phyloP scores from a whole-genome alignment of 345 rosid species.

The Corchorus olitorius region DNA sequence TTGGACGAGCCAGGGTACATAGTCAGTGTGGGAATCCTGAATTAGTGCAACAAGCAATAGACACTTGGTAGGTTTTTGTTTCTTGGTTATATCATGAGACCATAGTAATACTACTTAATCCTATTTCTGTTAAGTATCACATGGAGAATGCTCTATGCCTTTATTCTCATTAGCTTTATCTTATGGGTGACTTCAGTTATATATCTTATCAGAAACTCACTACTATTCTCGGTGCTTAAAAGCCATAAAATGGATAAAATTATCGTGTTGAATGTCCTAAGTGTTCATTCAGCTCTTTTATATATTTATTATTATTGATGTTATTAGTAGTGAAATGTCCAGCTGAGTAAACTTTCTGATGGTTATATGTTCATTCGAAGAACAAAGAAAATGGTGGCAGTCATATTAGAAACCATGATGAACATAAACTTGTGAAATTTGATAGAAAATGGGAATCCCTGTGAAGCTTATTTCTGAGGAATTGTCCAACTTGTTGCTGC shows the following conservation, averaged over 20 bases:
- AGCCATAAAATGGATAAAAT: background rate
- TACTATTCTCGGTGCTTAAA: background rate
- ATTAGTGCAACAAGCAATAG: slow-evolving; percentile 79
- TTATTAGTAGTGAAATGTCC: background rate
- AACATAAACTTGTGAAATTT: background rate
- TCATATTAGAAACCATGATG: background rate
- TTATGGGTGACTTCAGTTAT: background rate
- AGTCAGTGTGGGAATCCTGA: slow-evolving; percentile 64
- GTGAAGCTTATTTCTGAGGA: background rate
- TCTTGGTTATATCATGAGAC: background rate
- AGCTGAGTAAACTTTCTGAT: background rate
- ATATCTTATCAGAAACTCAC: background rate
- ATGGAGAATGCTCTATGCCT: background rate
- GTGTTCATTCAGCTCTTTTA: background rate
- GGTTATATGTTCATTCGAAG: background rate
- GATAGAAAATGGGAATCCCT: background rate
- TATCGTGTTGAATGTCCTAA: background rate
- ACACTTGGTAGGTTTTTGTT: slow-evolving; percentile 63
- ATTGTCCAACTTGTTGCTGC: background rate
- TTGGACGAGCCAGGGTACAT: slow-evolving; percentile 90
- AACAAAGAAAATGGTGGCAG: background rate
- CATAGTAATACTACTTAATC: background rate
- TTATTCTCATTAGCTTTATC: background rate
- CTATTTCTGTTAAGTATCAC: background rate
- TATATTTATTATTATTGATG: background rate